These are phyloP conservation scores for Syzygium aqueum DNA, from an alignment of 345 rosid genomes.

Conservation along the genomic window DNA sequence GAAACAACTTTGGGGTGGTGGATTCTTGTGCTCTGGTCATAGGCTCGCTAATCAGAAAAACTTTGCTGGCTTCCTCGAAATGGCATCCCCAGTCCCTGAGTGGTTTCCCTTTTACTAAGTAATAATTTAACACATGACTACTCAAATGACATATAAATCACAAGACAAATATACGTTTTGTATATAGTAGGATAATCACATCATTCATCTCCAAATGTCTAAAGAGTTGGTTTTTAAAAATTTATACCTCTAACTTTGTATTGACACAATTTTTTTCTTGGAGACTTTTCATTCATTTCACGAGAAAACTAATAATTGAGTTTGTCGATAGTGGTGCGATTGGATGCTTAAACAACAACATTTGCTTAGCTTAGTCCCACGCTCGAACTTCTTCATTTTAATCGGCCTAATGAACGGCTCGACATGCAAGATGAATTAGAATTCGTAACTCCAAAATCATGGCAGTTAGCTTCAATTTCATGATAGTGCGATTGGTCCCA, in stretches of 20 bases:
- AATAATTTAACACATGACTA: not conserved
- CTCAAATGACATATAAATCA: not conserved
- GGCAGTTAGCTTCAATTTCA: not conserved
- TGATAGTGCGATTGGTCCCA: not conserved
- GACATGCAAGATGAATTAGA: not conserved
- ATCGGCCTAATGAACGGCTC: not conserved
- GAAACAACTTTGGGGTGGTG: too few species aligned
- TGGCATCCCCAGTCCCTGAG: not conserved
- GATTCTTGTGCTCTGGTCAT: too few species aligned
- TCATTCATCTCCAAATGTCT: not conserved
- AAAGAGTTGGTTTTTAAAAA: rapidly evolving
- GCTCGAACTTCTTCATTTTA: not conserved
- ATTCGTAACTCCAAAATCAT: not conserved
- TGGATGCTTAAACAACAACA: not conserved
- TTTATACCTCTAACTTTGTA: not conserved
- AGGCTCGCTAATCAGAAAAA: not conserved
- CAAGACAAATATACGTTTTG: too few species aligned
- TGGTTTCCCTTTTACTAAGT: not conserved
- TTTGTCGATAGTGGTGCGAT: rapidly evolving
- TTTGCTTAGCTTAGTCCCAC: not conserved
- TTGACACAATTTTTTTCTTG: not conserved
- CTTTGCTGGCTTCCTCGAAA: not conserved
- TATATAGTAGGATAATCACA: not conserved
- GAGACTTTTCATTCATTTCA: not conserved
- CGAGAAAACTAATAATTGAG: not conserved